Evolutionary conservation across 306 rosid genomes (phyloP).

Genomic region (Sicyos baderoa): DNA sequence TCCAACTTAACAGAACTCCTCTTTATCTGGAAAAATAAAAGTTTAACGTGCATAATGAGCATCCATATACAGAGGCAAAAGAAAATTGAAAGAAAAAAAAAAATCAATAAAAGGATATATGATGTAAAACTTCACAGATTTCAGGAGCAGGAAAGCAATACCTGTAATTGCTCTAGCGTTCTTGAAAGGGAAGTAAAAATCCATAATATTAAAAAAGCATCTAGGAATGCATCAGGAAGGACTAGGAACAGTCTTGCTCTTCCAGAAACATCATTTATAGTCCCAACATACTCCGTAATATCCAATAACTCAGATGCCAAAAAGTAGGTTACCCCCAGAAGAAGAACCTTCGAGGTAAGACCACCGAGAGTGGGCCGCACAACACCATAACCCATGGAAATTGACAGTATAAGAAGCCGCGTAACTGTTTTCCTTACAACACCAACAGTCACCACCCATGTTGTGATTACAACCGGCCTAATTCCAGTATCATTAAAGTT

Average conservation of each 20-base stretch:
- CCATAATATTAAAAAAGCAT: conserved; percentile 93
- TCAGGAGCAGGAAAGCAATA: conserved; percentile 22
- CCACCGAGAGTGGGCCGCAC: conserved; percentile 98
- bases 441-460: conserved; percentile 87
- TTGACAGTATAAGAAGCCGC: conserved; percentile 70
- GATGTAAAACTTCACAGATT: neutral
- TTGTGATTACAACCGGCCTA: conserved; percentile 66
- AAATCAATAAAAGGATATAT: neutral
- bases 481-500: conserved; percentile 71
- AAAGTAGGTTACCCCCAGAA: conserved; percentile 75
- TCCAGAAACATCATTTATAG: conserved; percentile 82
- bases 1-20: conserved; percentile 89
- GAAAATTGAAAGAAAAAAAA: too few relatives aligned
- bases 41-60: conserved; percentile 13
- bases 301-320: conserved; percentile 78
- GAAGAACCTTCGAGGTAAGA: conserved; percentile 86
- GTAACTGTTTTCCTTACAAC: conserved; percentile 69
- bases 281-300: conserved; percentile 84
- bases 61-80: neutral
- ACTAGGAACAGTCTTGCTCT: conserved; percentile 85
- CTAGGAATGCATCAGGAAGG: conserved; percentile 88
- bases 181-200: conserved; percentile 84
- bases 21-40: conserved; percentile 53
- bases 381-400: conserved; percentile 97
- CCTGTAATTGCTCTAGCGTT: conserved; percentile 94